These are phyloP conservation scores for Suhomyces vadensis DNA, from an alignment of 805 yeast species.

Conservation along the genomic window DNA sequence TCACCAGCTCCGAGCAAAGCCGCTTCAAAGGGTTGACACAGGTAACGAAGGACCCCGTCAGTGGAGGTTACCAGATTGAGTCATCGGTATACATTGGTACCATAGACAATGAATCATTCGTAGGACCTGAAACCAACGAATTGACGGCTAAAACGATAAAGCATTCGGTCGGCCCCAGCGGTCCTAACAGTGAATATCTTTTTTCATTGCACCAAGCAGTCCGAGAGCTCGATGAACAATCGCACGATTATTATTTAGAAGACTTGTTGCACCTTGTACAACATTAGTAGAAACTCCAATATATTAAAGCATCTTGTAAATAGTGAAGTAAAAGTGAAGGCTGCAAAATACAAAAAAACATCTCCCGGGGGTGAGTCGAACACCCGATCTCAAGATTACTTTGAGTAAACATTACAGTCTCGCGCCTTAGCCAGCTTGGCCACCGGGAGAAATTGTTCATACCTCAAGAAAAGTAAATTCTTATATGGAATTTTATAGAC, in stretches of 20 bases:
- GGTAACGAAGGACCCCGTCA: slow-evolving; percentile 18
- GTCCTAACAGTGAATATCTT: slow-evolving; percentile 74
- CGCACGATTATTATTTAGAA: slow-evolving; percentile 37
- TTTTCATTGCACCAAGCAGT: slow-evolving; percentile 51
- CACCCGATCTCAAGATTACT: slow-evolving; percentile 51
- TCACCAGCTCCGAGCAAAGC: slow-evolving; percentile 28
- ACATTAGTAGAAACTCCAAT: neutral
- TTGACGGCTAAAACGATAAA: slow-evolving; percentile 63
- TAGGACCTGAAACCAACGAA: slow-evolving; percentile 72
- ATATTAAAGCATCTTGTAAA: too few relatives aligned
- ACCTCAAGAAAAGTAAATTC: too few relatives aligned
- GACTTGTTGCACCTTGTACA: slow-evolving; percentile 21
- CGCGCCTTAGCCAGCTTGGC: slow-evolving; percentile 54
- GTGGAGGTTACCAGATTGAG: slow-evolving; percentile 46
- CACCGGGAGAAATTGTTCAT: slow-evolving; percentile 37
- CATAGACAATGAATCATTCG: slow-evolving; percentile 73
- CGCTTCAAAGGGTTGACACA: slow-evolving; percentile 9
- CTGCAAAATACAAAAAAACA: slow-evolving; percentile 17
- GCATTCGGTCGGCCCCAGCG: slow-evolving; percentile 72
- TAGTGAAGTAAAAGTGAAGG: too few relatives aligned
- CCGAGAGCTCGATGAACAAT: slow-evolving; percentile 21
- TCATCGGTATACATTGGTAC: slow-evolving; percentile 84
- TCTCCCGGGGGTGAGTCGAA: slow-evolving; percentile 53
- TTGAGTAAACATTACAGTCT: slow-evolving; percentile 42
- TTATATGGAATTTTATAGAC: too few relatives aligned